A percentile compares a stretch with the other conserved stretches of the same genome.
phyloP scores from a whole-genome alignment of 169 alveolate species.

The Toxoplasma gondii region DNA sequence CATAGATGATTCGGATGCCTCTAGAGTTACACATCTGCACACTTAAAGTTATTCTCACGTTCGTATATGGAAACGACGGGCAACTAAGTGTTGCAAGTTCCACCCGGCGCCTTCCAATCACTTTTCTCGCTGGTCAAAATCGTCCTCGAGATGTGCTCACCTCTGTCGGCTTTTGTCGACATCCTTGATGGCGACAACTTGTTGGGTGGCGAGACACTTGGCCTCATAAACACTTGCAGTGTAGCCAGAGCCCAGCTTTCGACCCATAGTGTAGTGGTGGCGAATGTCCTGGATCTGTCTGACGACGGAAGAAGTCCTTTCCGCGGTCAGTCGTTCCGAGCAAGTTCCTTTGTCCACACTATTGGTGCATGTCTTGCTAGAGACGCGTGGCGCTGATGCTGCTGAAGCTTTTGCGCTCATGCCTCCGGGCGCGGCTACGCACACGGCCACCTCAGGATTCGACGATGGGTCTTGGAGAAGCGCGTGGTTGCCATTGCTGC shows the following conservation, averaged over 20 bases:
- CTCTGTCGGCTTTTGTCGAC: slow-evolving; percentile 42
- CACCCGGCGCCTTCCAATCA: background rate
- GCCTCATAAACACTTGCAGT: slow-evolving; percentile 45
- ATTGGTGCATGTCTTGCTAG: background rate
- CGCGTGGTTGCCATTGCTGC: background rate
- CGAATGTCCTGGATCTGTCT: slow-evolving; percentile 16
- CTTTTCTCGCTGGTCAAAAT: background rate
- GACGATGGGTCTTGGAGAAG: background rate
- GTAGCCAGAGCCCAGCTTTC: slow-evolving; percentile 52
- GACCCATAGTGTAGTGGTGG: slow-evolving; percentile 30
- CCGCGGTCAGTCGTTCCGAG: background rate
- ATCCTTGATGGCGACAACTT: slow-evolving; percentile 28
- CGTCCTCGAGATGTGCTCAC: background rate
- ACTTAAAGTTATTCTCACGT: background rate
- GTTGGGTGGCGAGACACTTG: slow-evolving; percentile 32
- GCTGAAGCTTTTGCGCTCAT: background rate
- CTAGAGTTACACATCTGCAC: background rate
- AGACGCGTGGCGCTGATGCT: background rate
- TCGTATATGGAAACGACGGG: background rate
- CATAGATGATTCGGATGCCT: too few species aligned
- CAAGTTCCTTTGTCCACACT: background rate
- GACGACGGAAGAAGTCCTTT: background rate
- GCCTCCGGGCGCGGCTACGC: background rate
- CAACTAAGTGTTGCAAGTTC: background rate
- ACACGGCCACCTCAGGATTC: background rate